phyloP scores from a whole-genome alignment of 1,284 basidiomycete genomes.

The Pulveroboletus ridleyi region DNA sequence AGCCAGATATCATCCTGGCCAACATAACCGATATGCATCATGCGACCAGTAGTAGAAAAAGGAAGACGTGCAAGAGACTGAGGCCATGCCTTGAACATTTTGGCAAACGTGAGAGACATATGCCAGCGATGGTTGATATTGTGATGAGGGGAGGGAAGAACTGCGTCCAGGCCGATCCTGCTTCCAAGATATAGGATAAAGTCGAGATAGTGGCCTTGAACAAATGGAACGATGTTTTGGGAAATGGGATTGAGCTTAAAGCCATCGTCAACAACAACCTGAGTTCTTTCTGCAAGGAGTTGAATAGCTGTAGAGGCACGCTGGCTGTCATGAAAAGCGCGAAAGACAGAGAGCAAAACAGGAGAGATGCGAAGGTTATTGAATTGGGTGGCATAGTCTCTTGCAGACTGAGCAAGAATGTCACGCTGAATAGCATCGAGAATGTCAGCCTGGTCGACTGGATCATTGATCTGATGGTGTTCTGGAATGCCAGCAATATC shows the following conservation, averaged over 20 bases:
- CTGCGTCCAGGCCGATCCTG: conserved; percentile 7
- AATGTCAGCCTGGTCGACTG: too few species aligned
- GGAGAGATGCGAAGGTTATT: too few species aligned
- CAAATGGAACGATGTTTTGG: neutral
- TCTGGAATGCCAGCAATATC: too few species aligned
- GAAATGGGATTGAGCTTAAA: too few species aligned
- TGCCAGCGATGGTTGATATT: neutral
- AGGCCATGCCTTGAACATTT: neutral
- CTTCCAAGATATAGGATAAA: conserved; percentile 10
- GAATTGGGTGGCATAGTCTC: too few species aligned
- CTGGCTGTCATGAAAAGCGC: too few species aligned
- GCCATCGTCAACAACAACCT: neutral
- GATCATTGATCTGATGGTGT: too few species aligned
- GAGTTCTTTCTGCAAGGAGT: too few species aligned
- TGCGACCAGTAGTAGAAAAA: conserved; percentile 6
- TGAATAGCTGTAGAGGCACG: too few species aligned
- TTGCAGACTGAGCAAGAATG: too few species aligned
- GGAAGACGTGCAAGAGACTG: neutral
- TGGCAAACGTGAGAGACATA: neutral
- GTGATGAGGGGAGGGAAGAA: neutral
- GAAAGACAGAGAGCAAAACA: too few species aligned
- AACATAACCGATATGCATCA: conserved; percentile 13
- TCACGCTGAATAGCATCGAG: too few species aligned
- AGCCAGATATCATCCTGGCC: conserved; percentile 19
- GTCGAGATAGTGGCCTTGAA: conserved; percentile 14